phyloP scores from a whole-genome alignment of 2,329 filamentous ascomycete species.

The Dryadomyces quercus-mongolicae region DNA sequence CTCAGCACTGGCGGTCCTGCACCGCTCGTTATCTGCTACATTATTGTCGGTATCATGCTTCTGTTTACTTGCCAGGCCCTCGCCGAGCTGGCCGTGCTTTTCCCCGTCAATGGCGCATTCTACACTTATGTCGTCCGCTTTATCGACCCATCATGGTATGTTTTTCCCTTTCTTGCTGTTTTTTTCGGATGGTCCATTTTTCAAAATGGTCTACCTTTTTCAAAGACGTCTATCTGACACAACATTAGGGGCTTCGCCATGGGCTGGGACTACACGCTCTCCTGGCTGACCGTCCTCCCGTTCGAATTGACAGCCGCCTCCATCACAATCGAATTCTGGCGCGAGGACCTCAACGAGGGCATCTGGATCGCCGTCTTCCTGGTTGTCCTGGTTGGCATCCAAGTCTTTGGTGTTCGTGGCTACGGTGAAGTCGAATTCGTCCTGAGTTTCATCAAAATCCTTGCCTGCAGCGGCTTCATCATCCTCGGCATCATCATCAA shows the following conservation, averaged over 20 bases:
- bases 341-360: slow-evolving; percentile 33
- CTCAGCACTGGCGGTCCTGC: slow-evolving; percentile 49
- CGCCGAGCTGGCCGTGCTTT: slow-evolving; percentile 46
- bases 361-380: slow-evolving; percentile 47
- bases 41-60: slow-evolving; percentile 45
- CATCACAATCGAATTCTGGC: slow-evolving; percentile 43
- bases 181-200: too few species aligned
- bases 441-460: slow-evolving; percentile 44
- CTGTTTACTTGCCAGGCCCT: slow-evolving; percentile 47
- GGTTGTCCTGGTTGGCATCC: slow-evolving; percentile 34
- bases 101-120: slow-evolving; percentile 50
- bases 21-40: slow-evolving; percentile 34
- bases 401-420: slow-evolving; percentile 44
- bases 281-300: slow-evolving; percentile 36
- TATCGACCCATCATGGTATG: slow-evolving; percentile 43
- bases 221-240: too few species aligned
- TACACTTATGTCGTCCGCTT: slow-evolving; percentile 50
- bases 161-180: background rate
- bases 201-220: background rate
- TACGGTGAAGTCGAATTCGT: slow-evolving; percentile 49
- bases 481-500: slow-evolving; percentile 50
- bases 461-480: slow-evolving; percentile 50
- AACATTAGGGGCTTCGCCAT: slow-evolving; percentile 36
- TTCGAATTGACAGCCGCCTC: slow-evolving; percentile 43
- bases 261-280: slow-evolving; percentile 40